Percentiles rank a stretch among this genome's conserved stretches.
phyloP scores from a whole-genome alignment of 1,284 basidiomycete genomes.

The Stereum hirsutum region DNA sequence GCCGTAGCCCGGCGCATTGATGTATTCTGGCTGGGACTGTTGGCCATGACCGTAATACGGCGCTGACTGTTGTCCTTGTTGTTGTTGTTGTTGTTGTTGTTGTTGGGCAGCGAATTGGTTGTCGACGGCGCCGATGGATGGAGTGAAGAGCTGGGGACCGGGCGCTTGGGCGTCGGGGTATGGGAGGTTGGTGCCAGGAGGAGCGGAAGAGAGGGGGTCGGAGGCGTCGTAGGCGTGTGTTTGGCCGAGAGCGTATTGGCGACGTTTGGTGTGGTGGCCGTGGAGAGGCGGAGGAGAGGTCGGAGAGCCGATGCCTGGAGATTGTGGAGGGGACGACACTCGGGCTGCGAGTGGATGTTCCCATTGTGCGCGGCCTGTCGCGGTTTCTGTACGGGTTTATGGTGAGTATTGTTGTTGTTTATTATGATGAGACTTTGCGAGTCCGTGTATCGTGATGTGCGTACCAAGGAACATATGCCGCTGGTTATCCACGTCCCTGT shows the following conservation, averaged over 20 bases:
- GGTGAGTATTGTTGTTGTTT: too few species aligned
- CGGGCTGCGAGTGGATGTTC: constrained; percentile 39
- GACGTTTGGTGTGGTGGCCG: constrained; percentile 53
- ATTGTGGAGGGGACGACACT: too few species aligned
- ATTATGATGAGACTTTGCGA: neutral
- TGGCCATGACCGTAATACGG: constrained; percentile 40
- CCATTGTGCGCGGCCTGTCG: constrained; percentile 59
- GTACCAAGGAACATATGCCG: constrained; percentile 79
- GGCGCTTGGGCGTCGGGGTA: too few species aligned
- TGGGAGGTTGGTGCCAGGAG: constrained; percentile 18
- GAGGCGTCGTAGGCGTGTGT: constrained; percentile 66
- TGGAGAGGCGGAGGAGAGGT: constrained; percentile 25
- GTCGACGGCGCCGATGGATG: constrained; percentile 64
- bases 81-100: constrained; percentile 25
- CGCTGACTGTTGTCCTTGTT: too few species aligned
- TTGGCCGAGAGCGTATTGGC: constrained; percentile 87
- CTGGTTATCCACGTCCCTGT: constrained; percentile 75
- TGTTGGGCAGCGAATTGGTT: constrained; percentile 55
- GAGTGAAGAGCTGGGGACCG: constrained; percentile 77
- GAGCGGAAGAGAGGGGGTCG: constrained; percentile 27
- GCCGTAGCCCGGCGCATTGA: constrained; percentile 39
- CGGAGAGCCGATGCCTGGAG: too few species aligned
- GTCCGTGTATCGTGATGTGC: too few species aligned
- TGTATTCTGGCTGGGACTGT: constrained; percentile 48
- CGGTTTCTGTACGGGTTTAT: constrained; percentile 34